Base-by-base conservation (phyloP, 2,329 filamentous ascomycete species). In the Arthrobotrys megalospora region DNA sequence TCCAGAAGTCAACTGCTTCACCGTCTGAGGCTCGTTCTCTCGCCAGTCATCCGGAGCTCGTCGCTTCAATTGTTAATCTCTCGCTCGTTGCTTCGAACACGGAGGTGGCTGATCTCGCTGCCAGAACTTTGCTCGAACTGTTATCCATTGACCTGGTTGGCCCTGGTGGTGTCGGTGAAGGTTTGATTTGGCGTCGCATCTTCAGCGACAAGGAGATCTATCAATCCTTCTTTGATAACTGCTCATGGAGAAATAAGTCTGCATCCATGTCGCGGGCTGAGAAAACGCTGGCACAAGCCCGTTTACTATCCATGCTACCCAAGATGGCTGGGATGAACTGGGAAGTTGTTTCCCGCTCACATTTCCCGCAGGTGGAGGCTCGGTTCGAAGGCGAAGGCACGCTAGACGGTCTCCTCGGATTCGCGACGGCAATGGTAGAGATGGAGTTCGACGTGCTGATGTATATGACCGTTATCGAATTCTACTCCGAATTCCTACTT, bases 391-490 rank as follows among this genome's bases (percentile, higher is more conserved):
- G 73, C 28, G 73, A 77, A 48, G 73, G 73, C 14, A 77, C 73
- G 24, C 66, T 77, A 12, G 73, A 77, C 60, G 73, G 73, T 14
- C 50, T 77, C 14, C 73, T 77, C 41, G 73, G 73, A 8, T 77
- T 77, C 24, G 73, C 73, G 16, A 77, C 73, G 14, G 73, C 73
- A 24, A 77, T 77, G 73, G 73, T 77, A 12, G 73, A 77, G 16
- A 77, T 77, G 73, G 73, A 77, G 50, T 77, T 77, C 16, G 73
- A 77, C 38, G 73, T 77, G 36, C 32, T 77, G 41, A 77, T 77
- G 73, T 77, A 77, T 48, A 77, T 77, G 73, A 77, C 73, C 41
- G 66, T 77, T 43, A 77, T 77, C 47, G 73, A 77, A 55, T 77
- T 77, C 19, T 77, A 77, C 45, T 71, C 73, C 16, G 73, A 77